Base-by-base conservation (phyloP, 1,139 yeast genomes). In the Saccharomyces hybrid region DNA sequence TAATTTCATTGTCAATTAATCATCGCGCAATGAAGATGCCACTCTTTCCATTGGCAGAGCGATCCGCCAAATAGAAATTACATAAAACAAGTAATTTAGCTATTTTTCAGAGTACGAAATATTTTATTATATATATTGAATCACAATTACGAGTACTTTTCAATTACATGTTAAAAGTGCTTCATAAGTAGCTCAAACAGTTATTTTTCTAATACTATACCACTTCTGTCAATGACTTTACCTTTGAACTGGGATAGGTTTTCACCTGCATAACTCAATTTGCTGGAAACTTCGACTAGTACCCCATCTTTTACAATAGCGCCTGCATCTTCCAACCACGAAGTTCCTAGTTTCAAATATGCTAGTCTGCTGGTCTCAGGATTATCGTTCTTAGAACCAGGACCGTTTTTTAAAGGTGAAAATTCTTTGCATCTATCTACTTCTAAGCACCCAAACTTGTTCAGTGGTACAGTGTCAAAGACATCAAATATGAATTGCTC, bases 401-500 rank as follows among this genome's bases (percentile, higher is more conserved):
- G 83, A 1, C 90, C 96, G 70, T 95, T 95, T 69, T 95, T 95
- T 70, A 95, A 80, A 2, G 99, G 99, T 23, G 97, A 86, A 66
- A 95, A 95, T 70, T 95, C 99, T 55, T 83, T 83, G 4, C 74
- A 61, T 69, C 99, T 82, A 48, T 82, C 86, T 30, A 95, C 99
- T 73, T 95, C 99, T 59, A 95, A 77, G 68, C 96, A 88, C 1
- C 97, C 99, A 70, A 95, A 95, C 63, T 81, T 81, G n/a, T 71
- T 69, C 61, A 90, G 70, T 26, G 81, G 80, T 49, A 95, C 84
- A 42, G 84, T 80, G 51, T 95, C 91, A 74, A 93, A 95, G 47
- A 95, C 96, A 69, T 95, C 99, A 75, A 95, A 95, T 55, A 95
- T 95, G 66, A 95, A 95, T 70, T 93, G 99, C 71, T 95, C 99